Percentiles rank a stretch among this genome's conserved stretches.
These are phyloP conservation scores for Speleostelium caveatum DNA, from an alignment of 78 protist genomes.

Conservation along the genomic window DNA sequence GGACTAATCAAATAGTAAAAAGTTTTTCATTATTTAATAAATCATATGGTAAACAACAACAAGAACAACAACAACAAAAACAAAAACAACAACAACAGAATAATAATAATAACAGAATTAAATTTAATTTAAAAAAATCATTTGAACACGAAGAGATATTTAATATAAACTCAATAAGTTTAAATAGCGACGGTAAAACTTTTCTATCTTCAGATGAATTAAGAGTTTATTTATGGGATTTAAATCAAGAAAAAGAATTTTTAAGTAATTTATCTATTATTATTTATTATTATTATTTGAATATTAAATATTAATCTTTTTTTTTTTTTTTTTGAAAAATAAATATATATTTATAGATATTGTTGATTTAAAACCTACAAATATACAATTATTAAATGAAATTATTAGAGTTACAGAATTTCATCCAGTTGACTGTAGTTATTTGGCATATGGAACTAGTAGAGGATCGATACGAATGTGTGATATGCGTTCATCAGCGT, in stretches of 20 bases:
- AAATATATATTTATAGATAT: conserved; percentile 17
- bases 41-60: background rate
- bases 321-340: background rate
- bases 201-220: conserved; percentile 72
- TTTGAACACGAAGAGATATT: conserved; percentile 74
- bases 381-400: conserved; percentile 55
- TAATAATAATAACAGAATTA: conserved; percentile 9
- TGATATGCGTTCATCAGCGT: conserved; percentile 56
- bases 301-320: background rate
- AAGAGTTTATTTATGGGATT: conserved; percentile 76
- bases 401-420: conserved; percentile 68
- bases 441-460: conserved; percentile 50
- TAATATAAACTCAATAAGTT: conserved; percentile 63
- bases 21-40: background rate
- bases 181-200: conserved; percentile 73
- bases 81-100: background rate
- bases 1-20: background rate
- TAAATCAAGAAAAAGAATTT: conserved; percentile 54
- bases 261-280: conserved; percentile 17
- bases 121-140: conserved; percentile 12
- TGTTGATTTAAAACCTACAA: conserved; percentile 60
- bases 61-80: background rate
- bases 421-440: conserved; percentile 62
- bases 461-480: conserved; percentile 45
- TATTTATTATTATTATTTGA: background rate